Percentiles rank a stretch among this genome's conserved stretches.
phyloP scores from a whole-genome alignment of 345 rosid species.

The Bruguiera parviflora region DNA sequence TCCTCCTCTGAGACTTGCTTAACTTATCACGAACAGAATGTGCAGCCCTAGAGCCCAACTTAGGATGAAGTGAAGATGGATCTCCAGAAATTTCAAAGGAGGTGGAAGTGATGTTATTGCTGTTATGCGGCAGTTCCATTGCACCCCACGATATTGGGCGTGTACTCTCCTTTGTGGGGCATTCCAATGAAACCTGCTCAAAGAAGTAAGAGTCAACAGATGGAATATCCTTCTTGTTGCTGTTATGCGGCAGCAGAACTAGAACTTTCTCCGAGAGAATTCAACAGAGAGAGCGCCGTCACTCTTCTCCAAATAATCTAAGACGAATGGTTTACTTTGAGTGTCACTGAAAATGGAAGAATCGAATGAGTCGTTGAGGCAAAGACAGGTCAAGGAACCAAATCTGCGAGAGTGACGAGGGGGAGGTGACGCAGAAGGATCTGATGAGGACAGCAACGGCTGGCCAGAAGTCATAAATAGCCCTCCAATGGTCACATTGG shows the following conservation, averaged over 20 bases:
- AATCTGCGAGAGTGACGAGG: conserved; percentile 19
- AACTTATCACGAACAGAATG: conserved; percentile 30
- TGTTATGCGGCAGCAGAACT: conserved; percentile 8
- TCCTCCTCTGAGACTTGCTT: conserved; percentile 35
- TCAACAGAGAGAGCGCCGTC: conserved; percentile 11
- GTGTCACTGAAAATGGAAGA: conserved; percentile 29
- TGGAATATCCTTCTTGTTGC: conserved; percentile 18
- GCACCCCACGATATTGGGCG: conserved; percentile 49
- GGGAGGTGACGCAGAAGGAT: conserved; percentile 15
- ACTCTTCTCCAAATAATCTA: conserved; percentile 15
- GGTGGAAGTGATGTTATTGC: conserved; percentile 25
- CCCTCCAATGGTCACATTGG: conserved; percentile 48
- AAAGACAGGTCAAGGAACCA: conserved; percentile 29
- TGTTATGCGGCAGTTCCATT: conserved; percentile 48
- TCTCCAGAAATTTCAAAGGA: conserved; percentile 43
- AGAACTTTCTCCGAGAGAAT: conserved; percentile 12
- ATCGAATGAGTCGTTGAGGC: conserved; percentile 27
- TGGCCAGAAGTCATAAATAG: conserved; percentile 52
- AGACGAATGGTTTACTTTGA: conserved; percentile 6
- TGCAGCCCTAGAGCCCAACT: conserved; percentile 19
- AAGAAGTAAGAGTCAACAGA: conserved; percentile 31
- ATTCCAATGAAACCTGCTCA: conserved; percentile 45
- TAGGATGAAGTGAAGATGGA: conserved; percentile 4
- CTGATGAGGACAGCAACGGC: conserved; percentile 43
- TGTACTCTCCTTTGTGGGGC: conserved; percentile 42